phyloP scores from a whole-genome alignment of 83 land plant species.

The Thuja plicata region DNA sequence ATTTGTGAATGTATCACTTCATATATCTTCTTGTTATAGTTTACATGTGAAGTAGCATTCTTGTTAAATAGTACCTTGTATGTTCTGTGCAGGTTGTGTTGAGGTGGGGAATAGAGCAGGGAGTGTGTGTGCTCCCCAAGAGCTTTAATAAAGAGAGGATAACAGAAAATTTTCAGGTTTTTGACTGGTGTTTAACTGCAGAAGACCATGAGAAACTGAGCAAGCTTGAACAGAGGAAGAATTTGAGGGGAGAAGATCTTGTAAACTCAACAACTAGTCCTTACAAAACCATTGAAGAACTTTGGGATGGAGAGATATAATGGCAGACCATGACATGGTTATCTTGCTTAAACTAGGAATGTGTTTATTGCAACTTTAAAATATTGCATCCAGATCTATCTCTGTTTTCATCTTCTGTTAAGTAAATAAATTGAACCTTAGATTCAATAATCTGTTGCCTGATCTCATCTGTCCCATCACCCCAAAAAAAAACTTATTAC shows the following conservation, averaged over 20 bases:
- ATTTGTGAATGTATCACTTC: too few relatives aligned
- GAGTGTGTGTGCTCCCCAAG: constrained; percentile 19
- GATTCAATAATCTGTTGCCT: too few relatives aligned
- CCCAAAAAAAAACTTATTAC: too few relatives aligned
- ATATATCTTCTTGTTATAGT: not conserved
- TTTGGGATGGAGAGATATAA: constrained; percentile 48
- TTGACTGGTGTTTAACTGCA: constrained; percentile 24
- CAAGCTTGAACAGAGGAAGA: constrained; percentile 10
- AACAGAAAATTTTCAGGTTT: constrained; percentile 12
- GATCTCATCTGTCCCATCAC: too few relatives aligned
- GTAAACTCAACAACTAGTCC: not conserved
- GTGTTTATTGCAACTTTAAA: not conserved
- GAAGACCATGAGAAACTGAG: constrained; percentile 32
- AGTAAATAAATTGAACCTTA: too few relatives aligned
- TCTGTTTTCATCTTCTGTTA: too few relatives aligned
- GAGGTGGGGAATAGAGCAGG: not conserved
- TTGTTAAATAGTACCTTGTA: not conserved
- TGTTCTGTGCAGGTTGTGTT: not conserved
- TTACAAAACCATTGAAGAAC: constrained; percentile 32
- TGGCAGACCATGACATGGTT: not conserved
- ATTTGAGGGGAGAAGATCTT: not conserved
- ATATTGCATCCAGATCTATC: not conserved
- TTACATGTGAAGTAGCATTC: not conserved
- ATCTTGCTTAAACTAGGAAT: not conserved
- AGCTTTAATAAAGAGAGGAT: constrained; percentile 25